Evolutionary conservation across 2,329 filamentous ascomycete genomes (phyloP), one percentile per base, ranked within the genome.

Genomic region (Aciculosporium take): DNA sequence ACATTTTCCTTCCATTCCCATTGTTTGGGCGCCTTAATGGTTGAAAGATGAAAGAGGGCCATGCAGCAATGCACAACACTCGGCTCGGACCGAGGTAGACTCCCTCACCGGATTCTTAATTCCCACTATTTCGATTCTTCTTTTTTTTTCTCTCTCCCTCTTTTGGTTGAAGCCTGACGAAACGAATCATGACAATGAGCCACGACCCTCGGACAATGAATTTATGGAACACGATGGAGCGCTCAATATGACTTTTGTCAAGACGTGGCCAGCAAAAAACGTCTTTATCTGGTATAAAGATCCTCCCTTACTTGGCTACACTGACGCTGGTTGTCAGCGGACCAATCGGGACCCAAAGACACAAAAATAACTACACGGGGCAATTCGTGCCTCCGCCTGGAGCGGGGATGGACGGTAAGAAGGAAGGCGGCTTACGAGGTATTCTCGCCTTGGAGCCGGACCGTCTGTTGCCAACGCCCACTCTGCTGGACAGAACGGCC

Each of bases 41-140:
- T 49, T 57, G 54, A 56, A 61, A 69, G 64, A 67, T 61, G n/a
- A 20, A 73, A 74, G 69, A 75, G 65, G 65, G 72, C 69, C 56
- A 8, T 66, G 73, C 73, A 77, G 73, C 73, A 74, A 77, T 77
- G 73, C 73, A 73, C 64, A 60, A 61, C 55, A 59, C 62, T 67
- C 64, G 67, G 66, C 62, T 31, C 53, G 50, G 61, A 61, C 62
- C 65, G 65, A 69, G 65, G 66, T 64, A 60, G 59, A 61, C 57
- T 55, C 50, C 49, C 58, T 45, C 37, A 35, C 37, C 35, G 31
- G 38, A 37, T 36, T 41, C 18, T 40, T 37, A 56, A 53, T 52
- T 50, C 50, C 50, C 47, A 44, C 47, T 46, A 46, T 51, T 54
- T 46, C 36, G 27, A 32, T 45, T 41, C 43, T 37, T 37, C 10